Evolutionary conservation across 2,329 filamentous ascomycete species (phyloP), one percentile per base, ranked within the genome.

Genomic region (Myrmaecium sp.): DNA sequence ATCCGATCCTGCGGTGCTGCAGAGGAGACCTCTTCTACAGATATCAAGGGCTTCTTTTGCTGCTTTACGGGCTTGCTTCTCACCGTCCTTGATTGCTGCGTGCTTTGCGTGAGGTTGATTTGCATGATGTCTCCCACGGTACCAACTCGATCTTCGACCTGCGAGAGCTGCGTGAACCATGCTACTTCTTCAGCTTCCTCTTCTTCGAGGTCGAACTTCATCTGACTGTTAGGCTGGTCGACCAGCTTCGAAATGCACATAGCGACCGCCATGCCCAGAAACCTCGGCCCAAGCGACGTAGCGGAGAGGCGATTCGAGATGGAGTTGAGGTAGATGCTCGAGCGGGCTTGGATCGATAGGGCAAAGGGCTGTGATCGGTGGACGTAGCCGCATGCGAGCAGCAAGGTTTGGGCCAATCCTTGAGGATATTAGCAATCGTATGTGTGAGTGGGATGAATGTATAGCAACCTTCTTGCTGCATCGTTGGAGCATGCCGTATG

Each of bases 221-320:
- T 71, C 29, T 63, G 70, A 30, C 74, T 75, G 6, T 75, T 75
- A 14, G 64, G 65, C 30, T 65, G 57, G 37, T 79, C 77, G 9
- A 71, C 57, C 25, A 93, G 51, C 23, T 56, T 55, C 0, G 70
- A 75, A 3, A 76, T 57, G 1, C 74, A 69, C 37, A 82, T 82
- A 4, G 81, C 89, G 17, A 93, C 72, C 2, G 79, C 62, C 71
- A 98, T 91, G 0, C 89, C 89, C 1, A 98, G 61, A 37, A 92
- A 80, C 11, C 83, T 69, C 10, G 79, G 74, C 36, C 74, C 66
- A 5, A 60, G 59, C 21, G 89, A 83, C 4, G 82, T 74, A 10
- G 82, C 68, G 8, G 72, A 70, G 5, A 98, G 67, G 14, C 84
- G 69, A 45, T 91, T 93, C 1, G 89, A 94, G 17, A 94, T 72